Evolutionary conservation across 768 basidiomycete species (phyloP), one percentile per base, ranked within the genome.

Genomic region (Baorangia bicolor): DNA sequence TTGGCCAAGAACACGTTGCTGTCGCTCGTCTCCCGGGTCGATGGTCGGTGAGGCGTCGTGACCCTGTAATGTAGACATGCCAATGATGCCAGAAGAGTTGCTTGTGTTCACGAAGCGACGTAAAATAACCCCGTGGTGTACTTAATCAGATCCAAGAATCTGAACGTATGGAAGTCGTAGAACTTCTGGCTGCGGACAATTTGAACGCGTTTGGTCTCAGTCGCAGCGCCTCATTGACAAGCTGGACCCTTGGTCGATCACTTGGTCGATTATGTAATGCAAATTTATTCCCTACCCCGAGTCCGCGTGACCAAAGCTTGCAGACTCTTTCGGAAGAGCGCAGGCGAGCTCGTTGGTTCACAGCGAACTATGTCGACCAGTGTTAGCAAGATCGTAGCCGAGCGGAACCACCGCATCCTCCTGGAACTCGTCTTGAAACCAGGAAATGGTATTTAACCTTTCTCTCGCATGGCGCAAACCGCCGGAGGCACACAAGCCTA

Each of bases 361-460:
- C 25, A 35, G 21, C n/a, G 30, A 47, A 44, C 31, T 10, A 74
- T 74, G 72, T 72, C 73, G 39, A 54, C 53, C 13, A 55, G 63
- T 10, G 67, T 78, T 37, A 82, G 78, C 72, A 90, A 83, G 69
- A 79, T 88, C 9, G 73, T 82, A 18, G 73, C 77, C 7, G 87
- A 91, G 59, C 75, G 87, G 51, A 88, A 83, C 61, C 85, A 86
- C 56, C 81, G 83, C 20, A 70, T 74, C 14, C 75, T 97, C 12
- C 70, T 88, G 21, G 91, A 93, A 57, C 78, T 94, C 31, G 81
- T 80, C 9, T 69, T 75, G 33, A 76, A 82, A 57, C 89, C 92
- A 35, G 94, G 94, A 53, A 97, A 97, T 67, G 88, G 93, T 86
- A 68, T 81, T 64, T 40, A 12, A n/a, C 49, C 51, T 37, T 13